Evolutionary conservation across 305 asterid species (phyloP).

Genomic region (Plantago lanceolata): DNA sequence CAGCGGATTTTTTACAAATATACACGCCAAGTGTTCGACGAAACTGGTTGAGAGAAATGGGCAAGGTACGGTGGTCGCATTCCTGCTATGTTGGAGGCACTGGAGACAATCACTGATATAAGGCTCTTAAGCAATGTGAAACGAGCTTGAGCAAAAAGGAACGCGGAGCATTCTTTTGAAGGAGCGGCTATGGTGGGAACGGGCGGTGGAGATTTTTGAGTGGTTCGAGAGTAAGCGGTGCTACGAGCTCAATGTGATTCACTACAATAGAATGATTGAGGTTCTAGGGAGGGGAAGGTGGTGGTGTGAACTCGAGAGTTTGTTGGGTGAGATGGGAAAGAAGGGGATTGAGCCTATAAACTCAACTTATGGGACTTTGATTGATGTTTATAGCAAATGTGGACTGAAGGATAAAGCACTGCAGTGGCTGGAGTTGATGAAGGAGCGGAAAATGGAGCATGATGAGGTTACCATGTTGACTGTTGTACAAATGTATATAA

Average conservation of each 20-base stretch:
- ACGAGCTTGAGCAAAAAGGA: conserved; percentile 69
- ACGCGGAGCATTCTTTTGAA: conserved; percentile 74
- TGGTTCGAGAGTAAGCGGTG: conserved; percentile 77
- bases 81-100: conserved; percentile 71
- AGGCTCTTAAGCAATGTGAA: conserved; percentile 77
- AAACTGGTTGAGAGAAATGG: too few species aligned
- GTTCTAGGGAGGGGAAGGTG: conserved; percentile 62
- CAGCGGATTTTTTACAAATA: conserved; percentile 19
- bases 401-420: conserved; percentile 55
- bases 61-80: conserved; percentile 64
- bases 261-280: conserved; percentile 73
- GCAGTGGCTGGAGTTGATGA: conserved; percentile 78
- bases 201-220: conserved; percentile 79
- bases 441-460: conserved; percentile 51
- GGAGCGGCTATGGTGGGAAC: conserved; percentile 78
- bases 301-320: conserved; percentile 62
- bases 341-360: conserved; percentile 54
- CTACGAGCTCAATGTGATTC: conserved; percentile 81
- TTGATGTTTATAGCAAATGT: conserved; percentile 77
- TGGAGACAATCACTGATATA: conserved; percentile 49
- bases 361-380: conserved; percentile 93
- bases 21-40: conserved; percentile 64
- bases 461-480: conserved; percentile 94
- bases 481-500: conserved; percentile 82
- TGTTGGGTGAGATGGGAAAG: conserved; percentile 68